Evolutionary conservation across 2,329 filamentous ascomycete species (phyloP), one percentile per base, ranked within the genome.

Genomic region (Botrytis cinerea): DNA sequence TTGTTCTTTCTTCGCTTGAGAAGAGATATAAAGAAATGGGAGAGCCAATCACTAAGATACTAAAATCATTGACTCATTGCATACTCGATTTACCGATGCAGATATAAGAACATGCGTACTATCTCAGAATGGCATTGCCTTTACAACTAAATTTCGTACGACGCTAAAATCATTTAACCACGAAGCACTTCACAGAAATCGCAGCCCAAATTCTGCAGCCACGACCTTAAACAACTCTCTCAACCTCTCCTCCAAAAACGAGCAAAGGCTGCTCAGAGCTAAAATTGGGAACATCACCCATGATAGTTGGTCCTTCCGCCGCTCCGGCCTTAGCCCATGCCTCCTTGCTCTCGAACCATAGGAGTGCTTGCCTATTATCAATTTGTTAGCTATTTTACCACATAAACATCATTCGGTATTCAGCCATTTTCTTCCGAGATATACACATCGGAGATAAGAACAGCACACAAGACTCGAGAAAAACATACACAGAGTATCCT

Each of bases 311-410:
- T 4, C 25, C 64, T 35, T 70, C 54, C 6, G 35, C 45, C 0
- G 5, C 64, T 40, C 1, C 2, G 18, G 38, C 71, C n/a, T 51
- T 54, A 32, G 14, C 16, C 40, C 43, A 67, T 2, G 28, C 45
- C 4, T 72, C 70, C 22, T 46, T 46, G 32, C 48, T 68, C 22
- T 72, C 62, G 28, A 68, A 72, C 25, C 25, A 60, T 6, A 72
- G 40, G 8, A 68, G 2, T 60, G 51, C 62, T 60, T 72, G 70
- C 2, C 70, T 72, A 32, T 38, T 40, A 10, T n/a, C 4, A 28
- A 2, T 20, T 45, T 5, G 18, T 72, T 18, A 72, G 70, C 32
- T 0, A 38, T 18, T 5, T 22, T 28, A 12, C 6, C n/a, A 40
- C 9, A 35, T 57, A 22, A 54, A 14, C 9, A 9, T 1, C 38